A percentile compares a stretch with the other conserved stretches of the same genome.
Evolutionary conservation across 2,329 filamentous ascomycete genomes (phyloP).

Genomic region (Talaromyces verruculosus): DNA sequence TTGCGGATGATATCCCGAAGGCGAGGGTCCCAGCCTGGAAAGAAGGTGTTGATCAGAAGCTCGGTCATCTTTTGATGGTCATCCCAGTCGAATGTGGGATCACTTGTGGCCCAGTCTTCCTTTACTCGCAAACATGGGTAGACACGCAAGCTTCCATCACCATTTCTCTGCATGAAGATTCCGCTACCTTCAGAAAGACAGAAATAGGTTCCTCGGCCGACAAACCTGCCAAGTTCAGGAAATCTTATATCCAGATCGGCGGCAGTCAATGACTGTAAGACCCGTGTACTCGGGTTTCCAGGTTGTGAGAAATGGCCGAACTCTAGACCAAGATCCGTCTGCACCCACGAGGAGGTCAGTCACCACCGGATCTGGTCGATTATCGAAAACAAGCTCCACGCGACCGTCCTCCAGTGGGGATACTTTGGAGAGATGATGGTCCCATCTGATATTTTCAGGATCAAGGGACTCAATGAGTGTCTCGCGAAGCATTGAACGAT

Average conservation of each 20-base stretch:
- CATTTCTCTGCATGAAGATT: not conserved
- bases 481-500: conserved; percentile 26
- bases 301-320: conserved; percentile 26
- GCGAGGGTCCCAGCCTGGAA: conserved; percentile 18
- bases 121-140: not conserved
- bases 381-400: conserved; percentile 18
- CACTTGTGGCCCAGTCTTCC: not conserved
- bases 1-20: conserved; percentile 21
- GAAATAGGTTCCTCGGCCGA: conserved; percentile 26
- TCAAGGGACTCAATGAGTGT: conserved; percentile 28
- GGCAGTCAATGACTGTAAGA: conserved; percentile 22
- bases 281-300: conserved; percentile 28
- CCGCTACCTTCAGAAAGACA: conserved; percentile 15
- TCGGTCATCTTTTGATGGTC: not conserved
- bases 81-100: not conserved
- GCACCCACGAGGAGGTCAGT: conserved; percentile 29
- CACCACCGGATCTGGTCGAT: conserved; percentile 23
- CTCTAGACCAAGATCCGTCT: conserved; percentile 31
- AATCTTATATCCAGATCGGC: conserved; percentile 24
- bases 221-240: conserved; percentile 14
- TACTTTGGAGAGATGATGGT: conserved; percentile 22
- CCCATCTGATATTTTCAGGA: conserved; percentile 25
- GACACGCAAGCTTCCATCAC: not conserved
- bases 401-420: not conserved
- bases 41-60: not conserved